phyloP scores from a whole-genome alignment of 768 basidiomycete genomes.

The Trametes coccinea region DNA sequence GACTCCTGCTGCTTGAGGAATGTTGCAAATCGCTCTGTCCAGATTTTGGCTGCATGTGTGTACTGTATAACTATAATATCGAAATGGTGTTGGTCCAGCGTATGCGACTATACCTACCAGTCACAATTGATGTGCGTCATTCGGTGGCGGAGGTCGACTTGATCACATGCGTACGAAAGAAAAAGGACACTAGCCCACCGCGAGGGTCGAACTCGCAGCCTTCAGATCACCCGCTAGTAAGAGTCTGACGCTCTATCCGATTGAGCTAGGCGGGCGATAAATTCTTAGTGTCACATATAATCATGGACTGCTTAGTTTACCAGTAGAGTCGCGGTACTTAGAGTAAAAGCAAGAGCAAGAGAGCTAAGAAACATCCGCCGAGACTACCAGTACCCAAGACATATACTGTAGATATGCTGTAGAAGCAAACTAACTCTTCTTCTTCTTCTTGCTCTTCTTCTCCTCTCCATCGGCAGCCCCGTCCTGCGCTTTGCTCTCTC shows the following conservation, averaged over 20 bases:
- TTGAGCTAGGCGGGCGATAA: conserved; percentile 17
- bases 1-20: not conserved
- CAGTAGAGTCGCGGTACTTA: too few relatives aligned
- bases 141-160: too few relatives aligned
- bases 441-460: conserved; percentile 34
- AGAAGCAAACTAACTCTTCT: conserved; percentile 16
- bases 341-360: too few relatives aligned
- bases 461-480: conserved; percentile 20
- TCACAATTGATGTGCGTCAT: too few relatives aligned
- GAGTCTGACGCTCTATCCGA: conserved; percentile 56
- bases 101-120: too few relatives aligned
- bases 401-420: not conserved
- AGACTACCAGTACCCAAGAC: not conserved
- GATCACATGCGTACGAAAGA: too few relatives aligned
- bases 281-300: not conserved
- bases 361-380: too few relatives aligned
- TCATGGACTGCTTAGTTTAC: too few relatives aligned
- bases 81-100: too few relatives aligned
- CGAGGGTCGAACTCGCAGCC: conserved; percentile 66
- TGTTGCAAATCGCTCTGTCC: too few relatives aligned
- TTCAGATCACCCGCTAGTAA: conserved; percentile 50
- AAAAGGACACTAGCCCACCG: conserved; percentile 49
- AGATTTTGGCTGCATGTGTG: too few relatives aligned
- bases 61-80: too few relatives aligned
- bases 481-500: conserved; percentile 25